Percentiles rank a stretch among this genome's conserved stretches.
Conservation (phyloP, 768 basidiomycete genomes). For the Tylopilus subfusipes region DNA sequence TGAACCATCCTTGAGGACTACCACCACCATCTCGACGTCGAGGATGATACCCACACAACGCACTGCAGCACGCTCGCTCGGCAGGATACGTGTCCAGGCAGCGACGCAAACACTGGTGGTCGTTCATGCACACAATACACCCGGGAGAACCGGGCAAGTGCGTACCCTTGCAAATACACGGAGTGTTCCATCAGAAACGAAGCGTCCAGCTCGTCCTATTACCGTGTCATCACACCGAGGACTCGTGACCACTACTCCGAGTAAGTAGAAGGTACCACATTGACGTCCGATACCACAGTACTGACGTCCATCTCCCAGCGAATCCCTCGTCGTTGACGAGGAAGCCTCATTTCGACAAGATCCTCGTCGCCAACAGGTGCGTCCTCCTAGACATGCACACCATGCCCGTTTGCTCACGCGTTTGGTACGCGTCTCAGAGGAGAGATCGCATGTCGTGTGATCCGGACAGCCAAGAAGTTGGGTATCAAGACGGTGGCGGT, state of each 20-base stretch:
- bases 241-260: constrained; percentile 14
- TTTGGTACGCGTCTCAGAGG: constrained; percentile 48
- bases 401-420: background rate
- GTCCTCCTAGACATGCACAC: background rate
- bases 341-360: constrained; percentile 79
- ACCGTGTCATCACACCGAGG: constrained; percentile 1
- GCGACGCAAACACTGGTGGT: constrained; percentile 5
- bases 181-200: background rate
- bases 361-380: constrained; percentile 84
- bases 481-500: constrained; percentile 92
- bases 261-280: constrained; percentile 13
- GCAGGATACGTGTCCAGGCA: constrained; percentile 17
- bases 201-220: background rate
- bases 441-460: constrained; percentile 94
- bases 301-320: constrained; percentile 1
- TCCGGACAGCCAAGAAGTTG: constrained; percentile 81
- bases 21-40: background rate
- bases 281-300: background rate
- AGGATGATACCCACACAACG: constrained; percentile 33
- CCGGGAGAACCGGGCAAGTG: constrained; percentile 7
- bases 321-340: constrained; percentile 8
- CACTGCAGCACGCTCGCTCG: constrained; percentile 23
- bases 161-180: constrained; percentile 2
- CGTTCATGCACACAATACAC: constrained; percentile 5
- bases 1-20: background rate